Evolutionary conservation across 345 rosid species (phyloP).

Genomic region (Lepidium sativum): DNA sequence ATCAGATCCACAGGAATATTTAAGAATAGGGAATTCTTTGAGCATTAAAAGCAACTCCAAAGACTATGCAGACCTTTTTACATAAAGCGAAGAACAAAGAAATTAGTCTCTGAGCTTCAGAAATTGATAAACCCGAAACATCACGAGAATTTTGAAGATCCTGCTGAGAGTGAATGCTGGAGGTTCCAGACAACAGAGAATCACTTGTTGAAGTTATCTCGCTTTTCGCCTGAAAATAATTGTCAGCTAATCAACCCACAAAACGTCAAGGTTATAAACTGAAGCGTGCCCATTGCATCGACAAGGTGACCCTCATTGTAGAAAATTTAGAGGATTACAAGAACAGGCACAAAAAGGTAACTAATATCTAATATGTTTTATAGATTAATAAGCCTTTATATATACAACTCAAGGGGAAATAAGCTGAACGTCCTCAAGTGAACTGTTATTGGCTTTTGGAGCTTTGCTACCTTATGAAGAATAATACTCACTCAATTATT

Average conservation of each 20-base stretch:
- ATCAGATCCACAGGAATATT: constrained; percentile 21
- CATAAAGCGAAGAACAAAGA: constrained; percentile 92
- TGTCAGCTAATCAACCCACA: constrained; percentile 14
- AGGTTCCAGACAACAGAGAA: constrained; percentile 41
- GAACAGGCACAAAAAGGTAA: not conserved
- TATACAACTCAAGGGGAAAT: not conserved
- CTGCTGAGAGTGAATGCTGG: constrained; percentile 37
- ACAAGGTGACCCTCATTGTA: not conserved
- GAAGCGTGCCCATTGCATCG: not conserved
- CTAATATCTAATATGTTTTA: not conserved
- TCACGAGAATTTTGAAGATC: constrained; percentile 36
- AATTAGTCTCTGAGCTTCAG: constrained; percentile 81
- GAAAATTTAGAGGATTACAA: not conserved
- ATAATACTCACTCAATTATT: constrained; percentile 1
- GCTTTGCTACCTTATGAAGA: not conserved
- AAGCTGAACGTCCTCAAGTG: not conserved
- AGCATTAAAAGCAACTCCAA: constrained; percentile 4
- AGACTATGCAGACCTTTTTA: constrained; percentile 55
- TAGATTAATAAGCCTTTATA: not conserved
- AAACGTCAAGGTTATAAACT: not conserved
- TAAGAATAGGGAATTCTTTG: not conserved
- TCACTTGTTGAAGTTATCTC: constrained; percentile 48
- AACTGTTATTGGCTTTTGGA: constrained; percentile 1
- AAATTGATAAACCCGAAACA: constrained; percentile 43
- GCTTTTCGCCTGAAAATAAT: constrained; percentile 42